Evolutionary conservation across 2,329 filamentous ascomycete genomes (phyloP).

Genomic region (Penicillium oxalicum): DNA sequence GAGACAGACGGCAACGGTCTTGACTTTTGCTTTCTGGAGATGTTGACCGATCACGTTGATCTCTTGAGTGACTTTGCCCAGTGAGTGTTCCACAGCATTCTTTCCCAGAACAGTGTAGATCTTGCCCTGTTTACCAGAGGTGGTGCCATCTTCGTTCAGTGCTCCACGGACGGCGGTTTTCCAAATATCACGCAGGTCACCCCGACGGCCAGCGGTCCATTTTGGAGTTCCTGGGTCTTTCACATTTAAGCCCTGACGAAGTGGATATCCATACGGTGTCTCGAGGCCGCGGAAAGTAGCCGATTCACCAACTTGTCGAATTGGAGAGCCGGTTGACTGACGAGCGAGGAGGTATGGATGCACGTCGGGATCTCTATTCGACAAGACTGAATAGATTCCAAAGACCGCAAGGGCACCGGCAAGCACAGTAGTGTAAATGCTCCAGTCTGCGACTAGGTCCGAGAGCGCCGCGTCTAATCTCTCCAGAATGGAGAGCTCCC

Average conservation of each 20-base stretch:
- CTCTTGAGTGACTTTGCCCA: constrained; percentile 70
- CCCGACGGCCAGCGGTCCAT: constrained; percentile 77
- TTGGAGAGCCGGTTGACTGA: constrained; percentile 70
- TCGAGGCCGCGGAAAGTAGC: constrained; percentile 79
- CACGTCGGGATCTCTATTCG: constrained; percentile 74
- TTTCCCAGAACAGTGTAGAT: constrained; percentile 75
- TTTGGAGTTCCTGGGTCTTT: constrained; percentile 73
- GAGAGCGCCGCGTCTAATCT: constrained; percentile 67
- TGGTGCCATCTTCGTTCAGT: constrained; percentile 56
- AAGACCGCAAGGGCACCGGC: constrained; percentile 60
- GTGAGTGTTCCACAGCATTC: constrained; percentile 64
- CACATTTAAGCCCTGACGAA: constrained; percentile 72
- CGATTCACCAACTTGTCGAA: constrained; percentile 79
- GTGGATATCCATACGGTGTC: constrained; percentile 75
- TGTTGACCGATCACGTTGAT: constrained; percentile 84
- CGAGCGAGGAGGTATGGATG: constrained; percentile 86
- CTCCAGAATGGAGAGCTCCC: constrained; percentile 52
- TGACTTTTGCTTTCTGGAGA: constrained; percentile 60
- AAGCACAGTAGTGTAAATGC: constrained; percentile 69
- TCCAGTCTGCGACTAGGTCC: constrained; percentile 71
- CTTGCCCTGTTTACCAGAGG: constrained; percentile 57
- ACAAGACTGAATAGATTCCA: constrained; percentile 64
- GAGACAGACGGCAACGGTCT: constrained; percentile 79
- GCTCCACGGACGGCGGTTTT: constrained; percentile 62
- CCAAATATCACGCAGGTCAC: constrained; percentile 91